Evolutionary conservation across 2,329 filamentous ascomycete genomes (phyloP).

Genomic region (Ophiognomonia clavigignenti-juglandacearum): DNA sequence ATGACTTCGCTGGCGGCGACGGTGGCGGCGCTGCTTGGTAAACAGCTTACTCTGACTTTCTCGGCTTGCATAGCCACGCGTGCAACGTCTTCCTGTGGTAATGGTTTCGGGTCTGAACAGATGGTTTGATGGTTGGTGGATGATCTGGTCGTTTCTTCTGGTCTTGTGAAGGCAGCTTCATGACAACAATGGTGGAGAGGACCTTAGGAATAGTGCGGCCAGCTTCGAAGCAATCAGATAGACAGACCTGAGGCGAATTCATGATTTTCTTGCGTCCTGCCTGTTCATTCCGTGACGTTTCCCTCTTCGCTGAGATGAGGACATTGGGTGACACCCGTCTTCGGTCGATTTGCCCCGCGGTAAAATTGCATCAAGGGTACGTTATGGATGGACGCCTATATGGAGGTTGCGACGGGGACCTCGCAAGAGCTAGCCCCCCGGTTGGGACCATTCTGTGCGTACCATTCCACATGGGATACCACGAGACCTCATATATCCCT

Average conservation of each 20-base stretch:
- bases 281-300: neutral
- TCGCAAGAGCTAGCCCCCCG: too few species aligned
- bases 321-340: too few species aligned
- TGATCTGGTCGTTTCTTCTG: conserved; percentile 1
- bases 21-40: conserved; percentile 3
- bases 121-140: neutral
- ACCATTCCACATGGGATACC: too few species aligned
- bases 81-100: neutral
- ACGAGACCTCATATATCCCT: too few species aligned
- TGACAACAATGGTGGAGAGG: neutral
- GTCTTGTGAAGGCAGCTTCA: neutral
- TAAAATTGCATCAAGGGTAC: too few species aligned
- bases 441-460: too few species aligned
- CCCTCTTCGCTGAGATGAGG: neutral
- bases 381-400: too few species aligned
- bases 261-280: neutral
- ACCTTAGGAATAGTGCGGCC: neutral
- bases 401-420: too few species aligned
- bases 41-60: neutral
- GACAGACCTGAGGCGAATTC: neutral
- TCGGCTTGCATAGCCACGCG: neutral
- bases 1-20: conserved; percentile 10
- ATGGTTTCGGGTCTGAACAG: neutral
- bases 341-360: too few species aligned
- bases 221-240: neutral